Evolutionary conservation across 2,329 filamentous ascomycete genomes (phyloP), one percentile per base, ranked within the genome.

Genomic region (Fusarium avenaceum): DNA sequence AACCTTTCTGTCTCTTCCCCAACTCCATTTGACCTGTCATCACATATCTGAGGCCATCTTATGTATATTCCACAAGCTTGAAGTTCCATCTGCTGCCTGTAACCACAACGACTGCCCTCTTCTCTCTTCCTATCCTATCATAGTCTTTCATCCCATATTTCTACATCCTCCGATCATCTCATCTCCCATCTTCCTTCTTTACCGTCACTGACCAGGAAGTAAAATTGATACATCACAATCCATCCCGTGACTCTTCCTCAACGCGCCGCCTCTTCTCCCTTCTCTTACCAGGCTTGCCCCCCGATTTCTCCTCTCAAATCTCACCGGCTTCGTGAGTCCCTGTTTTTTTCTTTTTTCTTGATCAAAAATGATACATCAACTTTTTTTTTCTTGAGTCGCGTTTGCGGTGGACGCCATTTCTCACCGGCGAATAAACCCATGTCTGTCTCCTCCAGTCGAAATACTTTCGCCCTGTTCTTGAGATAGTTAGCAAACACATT

Each of bases 191-290:
- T 10, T 33, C 30, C 30, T 14, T 33, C 30, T 33, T 33, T 14
- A 33, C 7, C 35, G n/a, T 38, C 35, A 38, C 49, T 22, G 26
- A 7, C 24, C 32, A 38, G 24, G 56, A 46, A 30, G n/a, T 13
- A 45, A 60, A 72, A 46, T 59, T 70, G 69, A 71, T 68, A 63
- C 33, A 58, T 71, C 69, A 71, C 39, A 61, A 57, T 35, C 24
- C 42, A 48, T 46, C 56, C 55, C 63, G 46, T 65, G 64, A 56
- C 44, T 69, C 39, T 40, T 50, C 55, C 48, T 52, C 46, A 48
- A 56, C 61, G 46, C 67, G 35, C 60, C 53, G 40, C 59, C 44
- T 46, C 44, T 13, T 32, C 39, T 66, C 51, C 33, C 52, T 44
- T 44, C 45, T 28, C 20, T 50, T 32, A n/a, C 11, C 10, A 30